Evolutionary conservation across 2,329 filamentous ascomycete species (phyloP), one percentile per base, ranked within the genome.

Genomic region (Tympanopsis confertula): DNA sequence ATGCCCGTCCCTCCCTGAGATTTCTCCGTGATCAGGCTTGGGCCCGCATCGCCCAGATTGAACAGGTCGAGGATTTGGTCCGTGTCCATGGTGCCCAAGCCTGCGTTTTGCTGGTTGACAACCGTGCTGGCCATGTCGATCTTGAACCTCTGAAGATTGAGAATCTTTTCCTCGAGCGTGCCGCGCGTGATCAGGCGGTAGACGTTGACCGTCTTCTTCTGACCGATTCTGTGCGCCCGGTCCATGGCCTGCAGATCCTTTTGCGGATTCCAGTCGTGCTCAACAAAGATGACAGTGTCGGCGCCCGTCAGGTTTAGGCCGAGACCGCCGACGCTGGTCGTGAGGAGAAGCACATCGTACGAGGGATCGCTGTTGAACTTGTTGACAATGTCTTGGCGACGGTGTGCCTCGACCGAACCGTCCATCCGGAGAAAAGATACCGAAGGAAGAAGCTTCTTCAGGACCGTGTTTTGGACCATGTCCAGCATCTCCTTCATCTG

Each of bases 401-500:
- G 88, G 45, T 82, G 88, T 18, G 91, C 86, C 59, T 95, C 91
- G 12, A 98, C 87, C 5, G 79, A 80, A 20, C 91, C 91, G 50
- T 98, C 93, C 22, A 98, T 75, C n/a, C 93, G 84, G 41, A 96
- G 74, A 54, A 82, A 95, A 24, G 93, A 91, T 4, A 95, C 88
- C 0, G 82, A 84, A 1, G 91, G 91, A 13, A 98, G 71, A 61
- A 96, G 71, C 51, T 83, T 82, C 57, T 86, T 86, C 26, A 98
- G 65, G 1, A 98, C 91, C 41, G 89, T 88, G 50, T 84, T 86
- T 55, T 96, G 88, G 2, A 98, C 93, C 76, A 98, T 96, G 58
- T 98, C 91, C 17, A 98, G 71, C 93, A 98, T 98, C 58, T 98
- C 91, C 62, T 96, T 98, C 86, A 98, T 95, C 57, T 98, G 91